phyloP scores from a whole-genome alignment of 2,329 filamentous ascomycete species.

The Nigrograna mackinnonii region DNA sequence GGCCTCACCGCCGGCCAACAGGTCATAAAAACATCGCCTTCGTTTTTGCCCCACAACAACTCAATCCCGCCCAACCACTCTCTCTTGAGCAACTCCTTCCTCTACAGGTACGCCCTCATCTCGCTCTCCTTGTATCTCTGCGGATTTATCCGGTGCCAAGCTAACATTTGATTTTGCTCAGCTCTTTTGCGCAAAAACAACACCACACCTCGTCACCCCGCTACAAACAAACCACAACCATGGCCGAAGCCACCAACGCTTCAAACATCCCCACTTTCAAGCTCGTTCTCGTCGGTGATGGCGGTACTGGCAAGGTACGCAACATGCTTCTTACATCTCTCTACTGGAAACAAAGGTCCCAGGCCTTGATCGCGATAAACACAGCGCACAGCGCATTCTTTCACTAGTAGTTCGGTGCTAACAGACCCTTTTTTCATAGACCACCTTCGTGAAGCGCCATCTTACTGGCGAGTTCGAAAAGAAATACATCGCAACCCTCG shows the following conservation, averaged over 20 bases:
- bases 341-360: neutral
- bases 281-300: constrained; percentile 98
- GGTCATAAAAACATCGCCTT: constrained; percentile 36
- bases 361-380: constrained; percentile 10
- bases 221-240: constrained; percentile 47
- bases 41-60: constrained; percentile 34
- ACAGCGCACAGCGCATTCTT: constrained; percentile 5
- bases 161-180: constrained; percentile 4
- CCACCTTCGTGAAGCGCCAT: constrained; percentile 99
- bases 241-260: constrained; percentile 55
- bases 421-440: constrained; percentile 59
- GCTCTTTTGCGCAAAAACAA: constrained; percentile 26
- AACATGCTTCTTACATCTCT: constrained; percentile 13
- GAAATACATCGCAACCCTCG: constrained; percentile 99
- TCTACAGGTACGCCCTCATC: constrained; percentile 20
- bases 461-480: constrained; percentile 99
- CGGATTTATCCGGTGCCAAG: constrained; percentile 14
- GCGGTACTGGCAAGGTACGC: constrained; percentile 97
- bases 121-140: too few species aligned
- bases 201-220: constrained; percentile 29
- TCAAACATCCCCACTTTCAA: constrained; percentile 83
- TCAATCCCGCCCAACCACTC: constrained; percentile 19
- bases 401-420: constrained; percentile 17
- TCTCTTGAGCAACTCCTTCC: constrained; percentile 27
- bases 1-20: constrained; percentile 28